phyloP scores from a whole-genome alignment of 495 filamentous ascomycete genomes.

The Hypomontagnella submonticulosa region DNA sequence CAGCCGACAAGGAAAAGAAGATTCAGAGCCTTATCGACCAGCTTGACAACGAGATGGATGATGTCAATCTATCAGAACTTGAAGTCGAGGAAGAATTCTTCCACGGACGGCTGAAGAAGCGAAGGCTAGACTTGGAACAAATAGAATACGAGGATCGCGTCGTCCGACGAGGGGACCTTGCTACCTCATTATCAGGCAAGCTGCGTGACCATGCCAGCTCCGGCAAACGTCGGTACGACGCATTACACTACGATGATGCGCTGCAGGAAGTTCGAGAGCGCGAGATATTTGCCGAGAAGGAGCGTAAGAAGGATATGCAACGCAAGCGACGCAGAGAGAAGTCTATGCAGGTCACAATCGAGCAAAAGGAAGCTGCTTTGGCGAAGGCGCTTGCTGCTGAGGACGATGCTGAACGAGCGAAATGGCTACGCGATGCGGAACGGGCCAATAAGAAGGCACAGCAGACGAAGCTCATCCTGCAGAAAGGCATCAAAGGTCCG shows the following conservation, averaged over 20 bases:
- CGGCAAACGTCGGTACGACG: slow-evolving; percentile 62
- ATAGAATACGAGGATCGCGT: slow-evolving; percentile 69
- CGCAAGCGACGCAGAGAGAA: slow-evolving; percentile 96
- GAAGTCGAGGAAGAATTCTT: slow-evolving; percentile 67
- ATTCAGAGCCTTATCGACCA: slow-evolving; percentile 71
- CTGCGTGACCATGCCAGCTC: slow-evolving; percentile 57
- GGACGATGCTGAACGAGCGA: slow-evolving; percentile 81
- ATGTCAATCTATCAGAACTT: slow-evolving; percentile 72
- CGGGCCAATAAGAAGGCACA: slow-evolving; percentile 88
- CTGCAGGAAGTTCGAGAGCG: slow-evolving; percentile 86
- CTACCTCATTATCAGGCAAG: slow-evolving; percentile 48
- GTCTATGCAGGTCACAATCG: slow-evolving; percentile 84
- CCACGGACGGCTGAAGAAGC: slow-evolving; percentile 68
- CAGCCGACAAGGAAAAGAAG: slow-evolving; percentile 74
- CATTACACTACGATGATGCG: slow-evolving; percentile 69
- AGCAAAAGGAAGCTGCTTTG: slow-evolving; percentile 85
- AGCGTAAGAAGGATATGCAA: slow-evolving; percentile 99
- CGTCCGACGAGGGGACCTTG: slow-evolving; percentile 57
- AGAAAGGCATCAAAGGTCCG: slow-evolving; percentile 83
- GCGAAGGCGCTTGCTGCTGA: slow-evolving; percentile 76
- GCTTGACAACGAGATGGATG: slow-evolving; percentile 76
- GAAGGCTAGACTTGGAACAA: slow-evolving; percentile 65
- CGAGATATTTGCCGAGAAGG: slow-evolving; percentile 94
- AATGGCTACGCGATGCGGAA: slow-evolving; percentile 81
- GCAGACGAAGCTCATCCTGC: slow-evolving; percentile 81